Percentiles rank a stretch among this genome's conserved stretches.
These are phyloP conservation scores for Microthlaspi erraticum DNA, from an alignment of 345 rosid species.

Conservation along the genomic window DNA sequence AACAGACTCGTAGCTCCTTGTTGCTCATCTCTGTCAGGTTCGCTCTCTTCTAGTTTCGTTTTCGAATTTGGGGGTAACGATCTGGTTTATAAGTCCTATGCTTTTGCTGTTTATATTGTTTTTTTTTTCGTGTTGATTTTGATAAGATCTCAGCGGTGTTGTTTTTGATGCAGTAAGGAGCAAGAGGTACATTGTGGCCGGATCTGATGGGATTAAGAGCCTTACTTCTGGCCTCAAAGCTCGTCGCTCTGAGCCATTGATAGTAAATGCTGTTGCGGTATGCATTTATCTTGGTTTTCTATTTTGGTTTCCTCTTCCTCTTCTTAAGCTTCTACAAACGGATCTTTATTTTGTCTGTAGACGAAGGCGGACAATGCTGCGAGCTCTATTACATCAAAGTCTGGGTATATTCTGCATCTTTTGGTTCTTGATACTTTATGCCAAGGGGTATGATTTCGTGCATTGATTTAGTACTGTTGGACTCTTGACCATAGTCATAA, in stretches of 20 bases:
- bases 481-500: constrained; percentile 2
- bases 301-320: not conserved
- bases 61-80: not conserved
- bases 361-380: constrained; percentile 60
- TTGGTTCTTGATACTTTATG: not conserved
- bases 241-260: constrained; percentile 52
- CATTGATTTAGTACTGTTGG: not conserved
- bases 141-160: not conserved
- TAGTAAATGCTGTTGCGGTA: constrained; percentile 79
- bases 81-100: too few relatives aligned
- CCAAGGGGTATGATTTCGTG: not conserved
- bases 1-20: constrained; percentile 42
- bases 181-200: constrained; percentile 50
- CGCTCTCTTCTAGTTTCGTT: not conserved
- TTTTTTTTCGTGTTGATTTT: not conserved
- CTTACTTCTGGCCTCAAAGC: constrained; percentile 43
- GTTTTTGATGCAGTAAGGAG: constrained; percentile 54
- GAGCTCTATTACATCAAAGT: constrained; percentile 58
- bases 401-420: constrained; percentile 57
- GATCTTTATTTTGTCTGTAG: constrained; percentile 44
- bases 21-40: constrained; percentile 63
- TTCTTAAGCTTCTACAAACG: not conserved
- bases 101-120: not conserved
- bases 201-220: constrained; percentile 60
- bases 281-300: not conserved